phyloP scores from a whole-genome alignment of 2,329 filamentous ascomycete genomes.

The Alternaria panax region DNA sequence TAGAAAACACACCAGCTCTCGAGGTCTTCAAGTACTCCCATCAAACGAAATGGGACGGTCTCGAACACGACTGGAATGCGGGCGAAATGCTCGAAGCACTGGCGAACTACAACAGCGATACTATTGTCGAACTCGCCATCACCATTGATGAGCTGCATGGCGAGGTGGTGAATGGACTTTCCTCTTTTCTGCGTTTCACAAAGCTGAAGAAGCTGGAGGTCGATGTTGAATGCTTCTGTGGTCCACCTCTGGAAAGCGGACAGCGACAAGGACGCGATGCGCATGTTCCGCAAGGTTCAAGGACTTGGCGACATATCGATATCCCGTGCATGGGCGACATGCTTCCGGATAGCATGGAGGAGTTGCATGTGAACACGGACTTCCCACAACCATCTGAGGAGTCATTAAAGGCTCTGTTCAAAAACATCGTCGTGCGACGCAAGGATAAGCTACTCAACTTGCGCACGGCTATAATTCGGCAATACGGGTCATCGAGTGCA shows the following conservation, averaged over 20 bases:
- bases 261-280: slow-evolving; percentile 34
- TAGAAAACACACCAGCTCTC: slow-evolving; percentile 37
- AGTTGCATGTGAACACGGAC: slow-evolving; percentile 43
- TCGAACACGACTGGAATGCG: slow-evolving; percentile 44
- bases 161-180: slow-evolving; percentile 42
- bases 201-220: slow-evolving; percentile 38
- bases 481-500: slow-evolving; percentile 32
- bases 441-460: slow-evolving; percentile 26
- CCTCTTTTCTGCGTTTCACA: slow-evolving; percentile 38
- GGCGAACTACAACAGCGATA: slow-evolving; percentile 32
- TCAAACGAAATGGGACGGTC: slow-evolving; percentile 44
- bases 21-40: slow-evolving; percentile 44
- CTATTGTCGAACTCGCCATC: slow-evolving; percentile 39
- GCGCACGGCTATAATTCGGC: slow-evolving; percentile 33
- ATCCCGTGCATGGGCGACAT: slow-evolving; percentile 48
- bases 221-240: slow-evolving; percentile 42
- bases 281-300: slow-evolving; percentile 27
- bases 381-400: slow-evolving; percentile 31
- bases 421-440: slow-evolving; percentile 39
- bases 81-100: slow-evolving; percentile 40
- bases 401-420: slow-evolving; percentile 35
- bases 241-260: slow-evolving; percentile 45
- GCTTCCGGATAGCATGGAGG: slow-evolving; percentile 39
- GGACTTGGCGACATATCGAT: slow-evolving; percentile 36
- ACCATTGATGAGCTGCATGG: slow-evolving; percentile 44